A percentile compares a stretch with the other conserved stretches of the same genome.
phyloP scores from a whole-genome alignment of 805 yeast genomes.

The Ogataea polymorpha region DNA sequence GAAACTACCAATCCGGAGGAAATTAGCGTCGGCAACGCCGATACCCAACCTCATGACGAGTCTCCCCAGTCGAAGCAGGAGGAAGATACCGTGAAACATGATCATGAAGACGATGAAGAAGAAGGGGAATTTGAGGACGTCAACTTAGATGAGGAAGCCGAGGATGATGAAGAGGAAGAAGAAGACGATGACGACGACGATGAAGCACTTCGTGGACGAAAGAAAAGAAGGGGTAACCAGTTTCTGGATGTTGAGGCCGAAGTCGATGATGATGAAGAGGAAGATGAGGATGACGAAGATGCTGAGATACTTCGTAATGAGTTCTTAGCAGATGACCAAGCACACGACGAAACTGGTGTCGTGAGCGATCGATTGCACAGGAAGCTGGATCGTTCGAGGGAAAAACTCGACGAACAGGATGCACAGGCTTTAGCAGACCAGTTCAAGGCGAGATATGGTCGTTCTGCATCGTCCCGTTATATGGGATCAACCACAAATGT shows the following conservation, averaged over 20 bases:
- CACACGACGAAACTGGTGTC: slow-evolving; percentile 50
- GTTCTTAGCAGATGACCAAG: slow-evolving; percentile 74
- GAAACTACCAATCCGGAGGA: slow-evolving; percentile 1
- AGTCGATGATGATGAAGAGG: slow-evolving; percentile 97
- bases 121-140: slow-evolving; percentile 20
- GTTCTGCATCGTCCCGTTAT: slow-evolving; percentile 74
- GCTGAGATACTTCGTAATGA: slow-evolving; percentile 86
- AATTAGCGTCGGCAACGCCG: neutral
- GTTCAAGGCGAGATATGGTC: slow-evolving; percentile 87
- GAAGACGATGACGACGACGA: slow-evolving; percentile 32
- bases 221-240: slow-evolving; percentile 64
- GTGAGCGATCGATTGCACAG: slow-evolving; percentile 75
- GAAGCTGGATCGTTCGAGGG: slow-evolving; percentile 79
- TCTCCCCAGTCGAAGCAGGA: neutral
- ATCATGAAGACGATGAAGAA: slow-evolving; percentile 20
- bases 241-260: slow-evolving; percentile 98
- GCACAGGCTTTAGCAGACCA: slow-evolving; percentile 93
- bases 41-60: neutral
- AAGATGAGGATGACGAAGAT: slow-evolving; percentile 89
- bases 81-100: neutral
- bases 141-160: slow-evolving; percentile 15
- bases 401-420: slow-evolving; percentile 86
- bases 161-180: slow-evolving; percentile 25
- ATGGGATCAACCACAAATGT: slow-evolving; percentile 83
- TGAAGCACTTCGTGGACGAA: slow-evolving; percentile 42